Base-by-base conservation (phyloP, 192 early-diverging fungal genomes). In the Thoreauomyces humboldtii region DNA sequence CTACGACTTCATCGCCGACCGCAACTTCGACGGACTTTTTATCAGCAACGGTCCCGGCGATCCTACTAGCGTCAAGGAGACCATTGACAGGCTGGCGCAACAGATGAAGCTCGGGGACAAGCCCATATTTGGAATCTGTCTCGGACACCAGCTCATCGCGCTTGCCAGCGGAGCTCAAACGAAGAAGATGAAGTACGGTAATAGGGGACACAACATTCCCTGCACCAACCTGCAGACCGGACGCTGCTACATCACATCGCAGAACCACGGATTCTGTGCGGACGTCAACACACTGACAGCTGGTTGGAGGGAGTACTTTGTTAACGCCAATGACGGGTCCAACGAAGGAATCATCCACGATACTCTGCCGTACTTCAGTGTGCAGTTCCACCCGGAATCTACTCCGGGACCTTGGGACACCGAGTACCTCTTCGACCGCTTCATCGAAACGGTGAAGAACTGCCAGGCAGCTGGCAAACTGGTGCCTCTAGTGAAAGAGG, bases 381-480 rank as follows among this genome's bases (percentile, higher is more conserved):
- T 99, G 6, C 96, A 99, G 80, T 99, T 99, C 85, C 96, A 99
- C 81, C 96, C 96, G 21, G 96, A 99, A 77, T 90, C 92, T 7
- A 89, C 87, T 22, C 92, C 96, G 9, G 96, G 96, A 42, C 96
- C 96, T 25, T 89, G 91, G 72, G 96, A 99, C 69, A 96, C 96
- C 22, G 96, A 99, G 72, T 93, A 88, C 67, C 79, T 99, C 44
- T 99, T 99, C 68, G 96, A 99, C 71, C 84, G 92, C 33, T 99
- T 98, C 65, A 91, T 99, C 68, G 75, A 77, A 25, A 80, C 85
- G 34, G 79, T 92, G 45, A 76, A 83, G 64, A 89, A 84, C 46
- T 94, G 89, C 57, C 67, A 69, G 19, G 35, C 46, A 1, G 89
- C 86, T 46, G 80, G 80, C 28, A 86, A 88, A 71, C 72, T 96